Evolutionary conservation across 192 early-diverging fungal genomes (phyloP), one percentile per base, ranked within the genome.

Genomic region (Backusella macrospora): DNA sequence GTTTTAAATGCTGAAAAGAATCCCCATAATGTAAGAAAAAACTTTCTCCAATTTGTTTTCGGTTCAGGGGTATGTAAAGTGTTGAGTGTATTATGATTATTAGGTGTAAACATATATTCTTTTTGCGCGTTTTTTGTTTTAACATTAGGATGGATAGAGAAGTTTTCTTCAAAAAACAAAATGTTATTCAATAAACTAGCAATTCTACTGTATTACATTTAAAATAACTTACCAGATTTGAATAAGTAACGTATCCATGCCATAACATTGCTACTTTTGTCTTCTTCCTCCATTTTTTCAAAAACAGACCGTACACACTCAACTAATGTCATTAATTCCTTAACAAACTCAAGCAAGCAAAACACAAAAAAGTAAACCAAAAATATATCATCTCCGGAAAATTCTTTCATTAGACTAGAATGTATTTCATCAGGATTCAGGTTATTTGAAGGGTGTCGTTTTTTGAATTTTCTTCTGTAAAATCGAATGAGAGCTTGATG

Each of bases 281-380:
- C 52, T 13, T 59, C 21, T 26, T 68, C 44, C 9, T 45, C 44
- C 13, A 45, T 38, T 13, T 23, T 29, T 26, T 74, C 48, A 43
- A 55, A 74, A 5, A 74, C 45, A 14, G 26, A 37, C 52, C 49
- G 64, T n/a, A 68, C 73, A 23, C 45, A 47, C 7, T 55, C 69
- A 14, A 92, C 82, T 10, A 87, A 62, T 52, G 73, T 75, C 9
- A 82, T 42, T 6, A 94, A 70, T 71, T 93, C 92, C 55, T 83
- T 89, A 6, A 81, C 88, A 65, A 93, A 90, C 76, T 93, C 92
- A 77, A 89, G 87, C 48, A 92, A 80, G 18, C 90, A 87, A 65
- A 92, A 93, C 16, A 91, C 89, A 74, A 93, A 93, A 72, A 92
- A 94, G 70, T 90, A 89, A 38, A 91, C 87, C 62, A 89, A 75